Base-by-base conservation (phyloP, 768 basidiomycete species). In the Lactarius psammicola region DNA sequence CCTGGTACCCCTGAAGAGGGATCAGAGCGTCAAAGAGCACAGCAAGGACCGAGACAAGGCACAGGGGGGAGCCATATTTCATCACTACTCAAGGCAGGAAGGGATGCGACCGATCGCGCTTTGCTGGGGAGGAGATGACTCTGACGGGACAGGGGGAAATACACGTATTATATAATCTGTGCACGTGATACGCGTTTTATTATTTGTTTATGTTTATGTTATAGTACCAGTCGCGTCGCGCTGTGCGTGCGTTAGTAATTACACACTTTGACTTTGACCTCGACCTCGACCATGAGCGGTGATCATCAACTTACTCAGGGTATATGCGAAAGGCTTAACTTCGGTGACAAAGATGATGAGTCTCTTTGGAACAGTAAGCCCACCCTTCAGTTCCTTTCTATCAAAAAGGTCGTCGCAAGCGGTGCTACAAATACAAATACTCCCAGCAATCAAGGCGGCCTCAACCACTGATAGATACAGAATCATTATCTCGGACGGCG, bases 51-150 rank as follows among this genome's bases (percentile, higher is more conserved):
- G 26, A 82, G 85, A 18, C 84, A 86, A 46, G 96, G 96, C 2
- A 98, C 96, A 0, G 96, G 96, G 34, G 96, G 96, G 2, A 97
- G 89, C 67, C 86, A 88, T 44, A 78, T 98, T 26, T 85, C 92
- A 15, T 76, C 84, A 13, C 84, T 97, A 56, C 80, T 99, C 65
- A 98, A 97, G 77, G 87, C 90, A 23, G 92, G 92, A 15, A 84
- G 96, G 64, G 95, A 97, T 71, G 91, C 94, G 34, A 98, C 96
- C 7, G 73, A 77, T 62, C 83, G 91, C 11, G 79, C 90, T 11
- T 75, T 85, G 66, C 70, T 90, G 64, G 82, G 78, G 70, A 73
- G 75, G 44, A 77, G 76, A 61, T 79, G 36, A 60, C n/a, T n/a
- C n/a, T n/a, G n/a, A n/a, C n/a, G n/a, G n/a, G n/a, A n/a, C n/a